Base-by-base conservation (phyloP, 164 flowering plant genomes). In the Berberis thunbergii region DNA sequence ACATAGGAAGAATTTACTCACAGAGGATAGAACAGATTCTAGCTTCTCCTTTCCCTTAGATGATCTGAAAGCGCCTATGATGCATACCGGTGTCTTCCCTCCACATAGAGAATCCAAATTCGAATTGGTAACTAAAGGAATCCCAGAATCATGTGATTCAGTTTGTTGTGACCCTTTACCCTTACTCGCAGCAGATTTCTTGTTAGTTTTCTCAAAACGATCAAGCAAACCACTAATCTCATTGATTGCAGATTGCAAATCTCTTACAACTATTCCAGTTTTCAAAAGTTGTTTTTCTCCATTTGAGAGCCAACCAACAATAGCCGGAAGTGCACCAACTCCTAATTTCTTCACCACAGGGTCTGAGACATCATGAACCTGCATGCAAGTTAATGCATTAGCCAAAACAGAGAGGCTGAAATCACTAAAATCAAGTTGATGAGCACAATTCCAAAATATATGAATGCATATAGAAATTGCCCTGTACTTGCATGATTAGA, bases 221-320 rank as follows among this genome's bases (percentile, higher is more conserved):
- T 88, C 84, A 10, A 89, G 86, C 54, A 88, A 49, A 7, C 7
- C 40, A 57, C 84, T 77, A 7, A 93, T 76, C 54, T 93, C 96
- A 41, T 73, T 70, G 70, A 93, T 65, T 56, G 96, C 86, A 73
- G 92, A 84, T 59, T 86, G 81, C 71, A 86, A 49, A 73, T 87
- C 89, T 72, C 88, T 88, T 45, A 90, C 90, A 63, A 81, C 67
- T n/a, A 88, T 78, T 46, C 98, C 97, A 9, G 84, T 59, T 76
- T 74, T 83, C 40, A 93, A 48, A 2, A 88, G 60, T 7, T 81
- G 81, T 69, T 79, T 85, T 70, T 88, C 97, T 57, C 97, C 97
- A 74, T 88, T 86, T 63, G 90, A 78, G 43, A 87, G 77, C 92
- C 89, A 85, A 60, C 98, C 97, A 69, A 93, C 83, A 41, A 93